Evolutionary conservation across 768 basidiomycete species (phyloP).

Genomic region (Stropharia rugosoannulata): DNA sequence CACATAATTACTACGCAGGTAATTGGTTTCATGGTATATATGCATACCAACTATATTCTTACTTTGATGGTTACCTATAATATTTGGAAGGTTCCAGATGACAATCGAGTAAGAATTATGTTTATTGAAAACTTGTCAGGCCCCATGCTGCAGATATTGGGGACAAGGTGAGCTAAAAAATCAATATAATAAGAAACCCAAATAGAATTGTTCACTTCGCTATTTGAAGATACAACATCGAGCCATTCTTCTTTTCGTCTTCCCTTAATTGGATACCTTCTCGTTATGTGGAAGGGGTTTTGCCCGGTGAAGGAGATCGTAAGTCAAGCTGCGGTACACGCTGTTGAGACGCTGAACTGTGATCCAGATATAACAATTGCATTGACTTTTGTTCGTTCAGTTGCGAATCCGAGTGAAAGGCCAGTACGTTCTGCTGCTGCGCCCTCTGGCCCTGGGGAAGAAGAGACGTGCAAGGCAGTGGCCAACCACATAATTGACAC

Average conservation of each 20-base stretch:
- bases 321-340: slow-evolving; percentile 17
- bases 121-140: slow-evolving; percentile 55
- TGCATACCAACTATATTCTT: background rate
- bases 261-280: slow-evolving; percentile 69
- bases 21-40: slow-evolving; percentile 22
- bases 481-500: slow-evolving; percentile 30
- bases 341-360: background rate
- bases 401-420: slow-evolving; percentile 11
- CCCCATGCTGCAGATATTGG: slow-evolving; percentile 59
- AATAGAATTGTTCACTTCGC: background rate
- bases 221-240: slow-evolving; percentile 49
- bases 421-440: background rate
- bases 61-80: background rate
- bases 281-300: slow-evolving; percentile 53
- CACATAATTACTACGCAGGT: slow-evolving; percentile 33
- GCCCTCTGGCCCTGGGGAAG: background rate
- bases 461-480: slow-evolving; percentile 5
- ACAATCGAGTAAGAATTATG: slow-evolving; percentile 44
- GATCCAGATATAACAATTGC: slow-evolving; percentile 56
- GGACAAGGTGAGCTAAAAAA: slow-evolving; percentile 40
- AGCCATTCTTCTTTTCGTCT: slow-evolving; percentile 69
- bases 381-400: slow-evolving; percentile 51
- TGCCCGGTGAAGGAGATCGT: slow-evolving; percentile 49
- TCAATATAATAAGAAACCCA: background rate
- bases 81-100: slow-evolving; percentile 27